Base-by-base conservation (phyloP, 768 basidiomycete genomes). In the Termitomyces sp. region DNA sequence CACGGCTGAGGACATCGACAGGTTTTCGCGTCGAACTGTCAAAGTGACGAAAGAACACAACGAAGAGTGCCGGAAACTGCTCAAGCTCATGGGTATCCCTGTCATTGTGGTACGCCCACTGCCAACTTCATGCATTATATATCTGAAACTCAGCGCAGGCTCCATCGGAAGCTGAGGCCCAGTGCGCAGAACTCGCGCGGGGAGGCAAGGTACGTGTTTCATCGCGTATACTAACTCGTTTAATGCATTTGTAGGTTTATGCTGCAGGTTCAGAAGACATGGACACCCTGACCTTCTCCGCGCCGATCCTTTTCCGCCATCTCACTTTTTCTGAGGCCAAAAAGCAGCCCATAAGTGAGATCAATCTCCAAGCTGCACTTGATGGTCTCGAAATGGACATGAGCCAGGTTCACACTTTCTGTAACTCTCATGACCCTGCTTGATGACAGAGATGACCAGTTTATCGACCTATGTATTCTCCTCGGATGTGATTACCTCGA, bases 231-330 rank as follows among this genome's bases (percentile, higher is more conserved):
- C 14, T 53, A 43, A 47, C 50, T 15, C 48, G 40, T 6, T 38
- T 47, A 41, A 43, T 31, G 46, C 7, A 10, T 45, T 30, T 28
- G 48, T 62, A 94, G 91, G 93, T 98, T 28, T 98, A 92, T 68
- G 97, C 92, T 1, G 95, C 97, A 8, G 97, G 97, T 14, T 97
- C 95, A 0, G 97, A 98, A 72, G 97, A 99, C 71, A 99, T 99
- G 97, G 97, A 99, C 66, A 99, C 97, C 8, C 83, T 99, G 21
- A 99, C 97, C 0, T 99, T 99, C 77, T 81, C 84, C 62, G 76
- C 96, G 0, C 96, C 97, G 1, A 86, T 96, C 44, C 79, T 99
- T 9, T 88, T 90, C 63, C 91, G 97, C 30, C 97, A 98, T 71
- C 82, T 99, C 57, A 98, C 97, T 12, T 98, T 98, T 75, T 94